Conservation (phyloP, 441 rosid species). For the Populus hybrid region DNA sequence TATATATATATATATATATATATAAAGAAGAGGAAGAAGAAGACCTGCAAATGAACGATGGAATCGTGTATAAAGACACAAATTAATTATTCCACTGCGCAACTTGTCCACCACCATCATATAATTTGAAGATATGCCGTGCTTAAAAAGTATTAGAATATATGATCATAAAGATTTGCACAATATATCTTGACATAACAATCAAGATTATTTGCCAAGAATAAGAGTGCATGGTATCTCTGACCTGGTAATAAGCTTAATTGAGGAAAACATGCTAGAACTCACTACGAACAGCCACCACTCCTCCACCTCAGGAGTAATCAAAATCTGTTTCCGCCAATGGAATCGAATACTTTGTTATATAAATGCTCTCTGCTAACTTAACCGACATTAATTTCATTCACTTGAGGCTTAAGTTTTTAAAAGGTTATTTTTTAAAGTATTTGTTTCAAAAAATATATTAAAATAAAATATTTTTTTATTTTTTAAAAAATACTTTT, state of each 20-base stretch:
- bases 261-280: neutral
- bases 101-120: neutral
- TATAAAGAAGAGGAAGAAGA: too few species aligned
- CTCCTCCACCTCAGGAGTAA: neutral
- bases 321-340: neutral
- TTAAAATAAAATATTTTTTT: too few species aligned
- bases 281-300: neutral
- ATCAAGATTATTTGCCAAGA: neutral
- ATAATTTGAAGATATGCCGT: neutral
- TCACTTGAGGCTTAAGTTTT: too few species aligned
- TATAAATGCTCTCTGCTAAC: neutral
- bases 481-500: too few species aligned
- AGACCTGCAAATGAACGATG: neutral
- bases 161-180: neutral
- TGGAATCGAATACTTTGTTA: neutral
- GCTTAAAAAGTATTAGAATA: neutral
- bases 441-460: too few species aligned
- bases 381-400: too few species aligned
- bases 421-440: too few species aligned
- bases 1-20: too few species aligned
- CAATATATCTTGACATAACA: neutral
- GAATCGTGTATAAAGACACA: neutral
- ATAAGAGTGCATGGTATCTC: neutral
- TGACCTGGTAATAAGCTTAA: neutral
- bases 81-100: neutral